Base-by-base conservation (phyloP, 257 asterid genomes). In the Nicotiana tabacum region DNA sequence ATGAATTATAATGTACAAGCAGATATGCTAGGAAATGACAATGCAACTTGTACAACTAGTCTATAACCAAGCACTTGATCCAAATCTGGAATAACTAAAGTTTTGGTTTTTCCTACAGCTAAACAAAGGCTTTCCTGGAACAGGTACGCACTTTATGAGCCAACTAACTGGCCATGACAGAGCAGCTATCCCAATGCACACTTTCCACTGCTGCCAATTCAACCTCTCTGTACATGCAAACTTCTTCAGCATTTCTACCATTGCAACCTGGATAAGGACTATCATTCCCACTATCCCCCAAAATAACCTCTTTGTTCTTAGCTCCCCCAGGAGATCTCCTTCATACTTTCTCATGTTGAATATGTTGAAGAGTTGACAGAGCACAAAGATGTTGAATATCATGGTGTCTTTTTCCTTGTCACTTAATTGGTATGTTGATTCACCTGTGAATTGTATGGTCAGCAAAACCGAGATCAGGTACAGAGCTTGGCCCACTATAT, bases 381-480 rank as follows among this genome's bases (percentile, higher is more conserved):
- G 82, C 32, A 79, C 82, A 61, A 79, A 61, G 37, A 79, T 79
- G 58, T 79, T 79, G 82, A 79, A 79, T 53, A 61, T 68, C 85
- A 9, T 60, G 39, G 82, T 61, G 39, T 79, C 82, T 60, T 87
- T 92, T 48, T 84, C 92, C 82, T 58, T 53, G 80, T 88, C 81
- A 9, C 83, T 83, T 6, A 91, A 80, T 29, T 85, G 48, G 18
- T 90, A 88, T 2, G 78, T 81, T 46, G 90, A 77, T 56, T 82
- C 67, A 0, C 97, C 97, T 39, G 82, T 82, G 80, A 91, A 92
- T 66, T 94, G 96, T 16, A 94, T 27, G 74, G 81, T 84, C 46
- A 94, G 81, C 39, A 94, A 89, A 39, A 89, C 66, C 2, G 79
- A 13, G 60, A 94, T 87, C 48, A 89, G 97, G 84, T 94, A 94